phyloP scores from a whole-genome alignment of 176 grass and related monocot species.

The Cocos nucifera region DNA sequence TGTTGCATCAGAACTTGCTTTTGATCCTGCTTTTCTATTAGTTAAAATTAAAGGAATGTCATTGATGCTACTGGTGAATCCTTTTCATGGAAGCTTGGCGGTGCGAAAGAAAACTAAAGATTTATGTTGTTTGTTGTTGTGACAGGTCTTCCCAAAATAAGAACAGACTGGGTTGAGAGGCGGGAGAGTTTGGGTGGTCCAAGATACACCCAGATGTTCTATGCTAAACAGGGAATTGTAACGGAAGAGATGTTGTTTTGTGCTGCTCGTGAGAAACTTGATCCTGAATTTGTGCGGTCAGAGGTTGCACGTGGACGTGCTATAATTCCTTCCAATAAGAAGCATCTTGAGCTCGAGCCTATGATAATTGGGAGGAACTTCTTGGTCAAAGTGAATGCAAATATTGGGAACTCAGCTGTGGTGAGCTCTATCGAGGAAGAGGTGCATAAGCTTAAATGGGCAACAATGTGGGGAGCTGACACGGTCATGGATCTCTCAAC shows the following conservation, averaged over 20 bases:
- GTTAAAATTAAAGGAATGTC: no score
- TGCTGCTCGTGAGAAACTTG: slow-evolving; percentile 79
- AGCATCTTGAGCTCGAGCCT: slow-evolving; percentile 88
- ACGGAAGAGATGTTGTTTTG: slow-evolving; percentile 98
- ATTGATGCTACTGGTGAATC: background rate
- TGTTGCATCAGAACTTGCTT: no score
- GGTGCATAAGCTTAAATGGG: slow-evolving; percentile 98
- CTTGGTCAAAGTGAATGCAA: slow-evolving; percentile 93
- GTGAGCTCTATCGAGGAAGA: slow-evolving; percentile 95
- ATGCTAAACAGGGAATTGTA: slow-evolving; percentile 85
- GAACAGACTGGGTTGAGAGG: slow-evolving; percentile 90
- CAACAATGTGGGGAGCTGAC: slow-evolving; percentile 98
- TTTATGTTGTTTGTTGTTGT: slow-evolving; percentile 5
- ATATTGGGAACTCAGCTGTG: slow-evolving; percentile 92
- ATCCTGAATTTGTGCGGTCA: slow-evolving; percentile 83
- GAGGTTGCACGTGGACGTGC: slow-evolving; percentile 86
- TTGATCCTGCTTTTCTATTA: no score
- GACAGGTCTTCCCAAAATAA: slow-evolving; percentile 87
- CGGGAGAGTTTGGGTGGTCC: slow-evolving; percentile 58
- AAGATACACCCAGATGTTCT: slow-evolving; percentile 94
- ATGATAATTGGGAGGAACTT: slow-evolving; percentile 99
- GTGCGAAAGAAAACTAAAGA: no score
- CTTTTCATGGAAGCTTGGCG: no score
- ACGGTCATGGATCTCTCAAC: slow-evolving; percentile 98
- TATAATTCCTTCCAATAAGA: slow-evolving; percentile 95